phyloP scores from a whole-genome alignment of 106 monocot genomes.

The Vanilla planifolia region DNA sequence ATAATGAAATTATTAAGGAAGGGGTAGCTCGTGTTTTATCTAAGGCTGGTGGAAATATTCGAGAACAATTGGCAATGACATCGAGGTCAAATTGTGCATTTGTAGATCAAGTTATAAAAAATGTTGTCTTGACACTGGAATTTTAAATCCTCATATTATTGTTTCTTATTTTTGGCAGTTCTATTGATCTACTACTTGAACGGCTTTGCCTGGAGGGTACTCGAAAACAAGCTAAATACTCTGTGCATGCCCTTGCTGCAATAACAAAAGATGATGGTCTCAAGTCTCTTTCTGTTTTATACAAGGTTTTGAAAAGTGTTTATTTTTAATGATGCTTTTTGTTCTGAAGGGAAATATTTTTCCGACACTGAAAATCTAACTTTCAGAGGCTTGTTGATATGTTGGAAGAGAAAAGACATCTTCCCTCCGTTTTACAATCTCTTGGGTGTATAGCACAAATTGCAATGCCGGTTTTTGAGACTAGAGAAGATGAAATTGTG shows the following conservation, averaged over 20 bases:
- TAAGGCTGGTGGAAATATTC: constrained; percentile 83
- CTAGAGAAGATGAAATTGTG: constrained; percentile 86
- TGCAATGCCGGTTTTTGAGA: constrained; percentile 98
- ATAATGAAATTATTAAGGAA: constrained; percentile 83
- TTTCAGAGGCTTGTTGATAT: constrained; percentile 92
- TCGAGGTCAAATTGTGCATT: constrained; percentile 47
- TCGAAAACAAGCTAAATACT: constrained; percentile 91
- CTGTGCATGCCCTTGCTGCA: constrained; percentile 89
- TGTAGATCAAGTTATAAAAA: background rate
- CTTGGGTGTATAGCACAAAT: constrained; percentile 93
- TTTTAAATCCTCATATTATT: background rate
- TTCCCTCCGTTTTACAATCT: constrained; percentile 90
- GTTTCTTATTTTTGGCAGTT: constrained; percentile 37
- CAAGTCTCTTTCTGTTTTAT: constrained; percentile 93
- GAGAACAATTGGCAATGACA: constrained; percentile 63
- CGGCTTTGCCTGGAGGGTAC: constrained; percentile 86
- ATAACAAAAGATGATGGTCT: constrained; percentile 98
- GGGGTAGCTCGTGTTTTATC: constrained; percentile 88
- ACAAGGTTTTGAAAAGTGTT: constrained; percentile 62
- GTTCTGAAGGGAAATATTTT: background rate
- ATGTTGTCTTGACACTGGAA: background rate
- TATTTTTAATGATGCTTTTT: constrained; percentile 6
- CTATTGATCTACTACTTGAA: constrained; percentile 84
- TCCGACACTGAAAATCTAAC: constrained; percentile 1
- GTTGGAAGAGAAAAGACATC: constrained; percentile 74